A percentile compares a stretch with the other conserved stretches of the same genome.
Evolutionary conservation across 179 eudicot species (phyloP).

Genomic region (Silene vulgaris): DNA sequence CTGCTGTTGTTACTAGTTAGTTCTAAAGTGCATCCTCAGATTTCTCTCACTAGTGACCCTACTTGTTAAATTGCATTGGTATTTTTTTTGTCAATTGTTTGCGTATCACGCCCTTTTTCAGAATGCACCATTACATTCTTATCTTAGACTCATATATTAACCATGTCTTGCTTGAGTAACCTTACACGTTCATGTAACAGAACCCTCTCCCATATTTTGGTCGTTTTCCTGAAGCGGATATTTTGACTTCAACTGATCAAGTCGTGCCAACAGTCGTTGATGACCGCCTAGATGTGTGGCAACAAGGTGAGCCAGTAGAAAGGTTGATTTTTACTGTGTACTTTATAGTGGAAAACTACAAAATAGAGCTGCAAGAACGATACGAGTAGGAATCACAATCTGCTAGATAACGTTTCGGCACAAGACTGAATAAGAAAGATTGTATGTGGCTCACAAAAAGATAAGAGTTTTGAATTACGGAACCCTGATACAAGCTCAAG

Average conservation of each 20-base stretch:
- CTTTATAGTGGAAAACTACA: background rate
- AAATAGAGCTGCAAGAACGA: background rate
- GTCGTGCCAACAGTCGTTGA: slow-evolving; percentile 82
- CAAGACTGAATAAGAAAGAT: background rate
- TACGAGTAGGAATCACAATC: background rate
- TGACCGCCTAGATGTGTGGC: slow-evolving; percentile 90
- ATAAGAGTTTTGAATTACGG: background rate
- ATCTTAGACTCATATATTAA: background rate
- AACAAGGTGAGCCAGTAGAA: slow-evolving; percentile 51
- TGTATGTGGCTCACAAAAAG: slow-evolving; percentile 1
- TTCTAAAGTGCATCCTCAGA: background rate
- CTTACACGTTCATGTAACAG: slow-evolving; percentile 47
- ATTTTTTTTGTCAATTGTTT: background rate
- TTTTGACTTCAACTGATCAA: slow-evolving; percentile 90
- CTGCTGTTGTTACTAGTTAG: background rate
- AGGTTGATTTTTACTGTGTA: background rate
- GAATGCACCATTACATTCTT: slow-evolving; percentile 7
- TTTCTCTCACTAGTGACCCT: background rate
- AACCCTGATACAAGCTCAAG: background rate
- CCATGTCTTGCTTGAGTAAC: slow-evolving; percentile 11
- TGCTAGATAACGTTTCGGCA: background rate
- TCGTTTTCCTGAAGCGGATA: slow-evolving; percentile 95
- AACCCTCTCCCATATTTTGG: slow-evolving; percentile 94
- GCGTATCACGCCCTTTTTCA: slow-evolving; percentile 2
- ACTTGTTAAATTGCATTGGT: background rate